Evolutionary conservation across 140 eudicot genomes (phyloP).

Genomic region (Bidens hawaiensis): DNA sequence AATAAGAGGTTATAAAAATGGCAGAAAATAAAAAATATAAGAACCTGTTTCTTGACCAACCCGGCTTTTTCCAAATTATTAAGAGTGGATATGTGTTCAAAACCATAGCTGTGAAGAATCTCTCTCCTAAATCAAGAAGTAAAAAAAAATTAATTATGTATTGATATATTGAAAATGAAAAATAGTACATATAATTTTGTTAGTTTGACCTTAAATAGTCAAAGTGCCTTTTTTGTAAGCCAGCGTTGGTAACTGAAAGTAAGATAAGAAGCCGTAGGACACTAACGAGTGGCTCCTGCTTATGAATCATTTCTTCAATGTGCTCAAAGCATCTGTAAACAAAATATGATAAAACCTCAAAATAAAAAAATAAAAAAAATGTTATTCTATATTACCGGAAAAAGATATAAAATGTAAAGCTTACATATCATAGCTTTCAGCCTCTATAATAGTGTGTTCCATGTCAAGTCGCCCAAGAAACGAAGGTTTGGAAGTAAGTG

Average conservation of each 20-base stretch:
- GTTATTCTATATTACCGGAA: background rate
- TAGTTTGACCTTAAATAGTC: slow-evolving; percentile 76
- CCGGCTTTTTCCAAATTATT: slow-evolving; percentile 91
- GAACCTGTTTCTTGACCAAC: slow-evolving; percentile 78
- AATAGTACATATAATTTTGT: background rate
- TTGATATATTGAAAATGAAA: background rate
- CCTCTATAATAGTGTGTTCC: slow-evolving; percentile 94
- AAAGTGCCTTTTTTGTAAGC: slow-evolving; percentile 72
- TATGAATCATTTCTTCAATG: slow-evolving; percentile 93
- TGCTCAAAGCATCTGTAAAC: slow-evolving; percentile 77
- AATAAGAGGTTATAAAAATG: too few species aligned
- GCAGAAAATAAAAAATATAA: background rate
- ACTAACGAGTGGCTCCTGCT: slow-evolving; percentile 81
- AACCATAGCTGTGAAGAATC: slow-evolving; percentile 96
- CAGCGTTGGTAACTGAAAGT: slow-evolving; percentile 87
- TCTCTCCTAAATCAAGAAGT: slow-evolving; percentile 66
- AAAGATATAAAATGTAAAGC: slow-evolving; percentile 16
- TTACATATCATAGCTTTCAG: slow-evolving; percentile 94
- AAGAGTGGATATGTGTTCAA: slow-evolving; percentile 88
- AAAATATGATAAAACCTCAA: slow-evolving; percentile 6
- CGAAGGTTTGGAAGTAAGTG: slow-evolving; percentile 78
- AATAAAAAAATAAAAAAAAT: background rate
- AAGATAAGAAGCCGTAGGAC: slow-evolving; percentile 78
- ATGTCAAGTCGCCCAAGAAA: slow-evolving; percentile 87
- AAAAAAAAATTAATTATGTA: background rate